Conservation (phyloP, 164 flowering plant genomes). For the Magnolia changhungtana region DNA sequence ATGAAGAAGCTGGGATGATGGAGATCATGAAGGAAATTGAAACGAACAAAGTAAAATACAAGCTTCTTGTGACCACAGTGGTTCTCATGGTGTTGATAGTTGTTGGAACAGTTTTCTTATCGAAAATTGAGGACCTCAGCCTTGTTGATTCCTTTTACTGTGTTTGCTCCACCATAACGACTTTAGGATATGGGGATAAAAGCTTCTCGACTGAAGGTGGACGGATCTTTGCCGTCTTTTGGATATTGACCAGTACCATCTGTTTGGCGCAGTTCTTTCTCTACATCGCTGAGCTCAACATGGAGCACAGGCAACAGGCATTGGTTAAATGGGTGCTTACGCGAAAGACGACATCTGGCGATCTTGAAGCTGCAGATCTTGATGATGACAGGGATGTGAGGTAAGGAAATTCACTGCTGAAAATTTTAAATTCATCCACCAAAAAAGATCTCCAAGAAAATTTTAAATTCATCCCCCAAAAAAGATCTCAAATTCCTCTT, state of each 20-base stretch:
- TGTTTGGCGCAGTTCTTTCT: conserved; percentile 67
- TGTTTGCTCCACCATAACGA: conserved; percentile 75
- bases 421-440: neutral
- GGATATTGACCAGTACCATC: conserved; percentile 70
- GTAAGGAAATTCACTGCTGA: conserved; percentile 20
- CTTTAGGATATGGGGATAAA: conserved; percentile 81
- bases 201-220: conserved; percentile 72
- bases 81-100: conserved; percentile 42
- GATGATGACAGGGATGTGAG: conserved; percentile 58
- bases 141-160: conserved; percentile 72
- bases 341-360: conserved; percentile 38
- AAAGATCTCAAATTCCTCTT: neutral
- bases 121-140: conserved; percentile 38
- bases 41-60: conserved; percentile 45
- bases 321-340: conserved; percentile 59
- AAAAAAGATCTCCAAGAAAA: too few relatives aligned
- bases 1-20: conserved; percentile 25
- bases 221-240: conserved; percentile 67
- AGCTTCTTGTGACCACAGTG: conserved; percentile 22
- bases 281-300: conserved; percentile 54
- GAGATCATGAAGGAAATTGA: conserved; percentile 53
- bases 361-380: conserved; percentile 81
- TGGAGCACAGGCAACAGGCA: conserved; percentile 45
- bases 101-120: conserved; percentile 51
- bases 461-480: too few relatives aligned